These are phyloP conservation scores for Xylaria acuta DNA, from an alignment of 495 filamentous ascomycete genomes.

Conservation along the genomic window DNA sequence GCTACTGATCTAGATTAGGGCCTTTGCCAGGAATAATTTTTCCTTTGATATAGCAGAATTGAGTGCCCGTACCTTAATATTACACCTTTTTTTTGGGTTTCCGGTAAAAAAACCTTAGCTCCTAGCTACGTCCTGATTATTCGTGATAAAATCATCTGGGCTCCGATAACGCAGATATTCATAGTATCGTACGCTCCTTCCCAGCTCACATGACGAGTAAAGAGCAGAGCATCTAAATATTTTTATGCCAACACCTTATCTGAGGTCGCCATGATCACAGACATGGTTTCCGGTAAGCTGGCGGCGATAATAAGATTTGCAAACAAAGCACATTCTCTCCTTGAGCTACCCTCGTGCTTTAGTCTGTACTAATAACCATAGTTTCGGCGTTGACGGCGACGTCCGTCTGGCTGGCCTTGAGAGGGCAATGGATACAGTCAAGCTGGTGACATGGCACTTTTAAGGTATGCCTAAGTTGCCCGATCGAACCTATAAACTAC, in stretches of 20 bases:
- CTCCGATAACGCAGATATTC: background rate
- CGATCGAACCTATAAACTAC: background rate
- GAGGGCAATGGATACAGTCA: background rate
- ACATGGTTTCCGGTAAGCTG: background rate
- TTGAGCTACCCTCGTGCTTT: background rate
- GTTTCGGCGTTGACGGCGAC: background rate
- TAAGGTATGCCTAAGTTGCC: background rate
- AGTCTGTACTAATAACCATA: background rate
- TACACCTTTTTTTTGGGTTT: background rate
- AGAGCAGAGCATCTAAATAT: background rate
- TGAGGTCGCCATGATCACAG: background rate
- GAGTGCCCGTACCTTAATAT: background rate
- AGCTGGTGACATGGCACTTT: background rate
- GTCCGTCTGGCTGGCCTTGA: background rate
- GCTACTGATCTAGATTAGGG: background rate
- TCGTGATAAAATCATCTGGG: background rate
- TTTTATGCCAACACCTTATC: background rate
- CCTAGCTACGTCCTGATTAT: background rate
- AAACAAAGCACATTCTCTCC: background rate
- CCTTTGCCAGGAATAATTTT: background rate
- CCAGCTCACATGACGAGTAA: background rate
- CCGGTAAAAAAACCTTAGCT: background rate
- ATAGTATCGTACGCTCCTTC: background rate
- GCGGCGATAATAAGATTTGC: background rate
- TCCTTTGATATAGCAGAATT: background rate